Evolutionary conservation across 2,329 filamentous ascomycete species (phyloP).

Genomic region (Colletotrichum australisinense): DNA sequence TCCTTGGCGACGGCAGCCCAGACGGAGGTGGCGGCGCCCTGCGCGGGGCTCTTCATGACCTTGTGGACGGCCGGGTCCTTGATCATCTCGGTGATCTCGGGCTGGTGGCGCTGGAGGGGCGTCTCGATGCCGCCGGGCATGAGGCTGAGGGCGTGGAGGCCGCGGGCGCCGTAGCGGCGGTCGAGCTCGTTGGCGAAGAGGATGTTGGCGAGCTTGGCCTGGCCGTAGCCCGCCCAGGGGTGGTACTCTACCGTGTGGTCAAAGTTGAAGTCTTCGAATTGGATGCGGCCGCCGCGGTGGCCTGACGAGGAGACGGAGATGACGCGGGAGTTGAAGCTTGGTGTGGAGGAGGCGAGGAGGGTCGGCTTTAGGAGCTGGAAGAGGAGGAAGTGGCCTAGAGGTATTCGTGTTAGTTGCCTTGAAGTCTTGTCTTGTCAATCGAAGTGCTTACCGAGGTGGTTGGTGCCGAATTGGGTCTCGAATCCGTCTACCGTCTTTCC

Average conservation of each 20-base stretch:
- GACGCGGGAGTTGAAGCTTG: conserved; percentile 52
- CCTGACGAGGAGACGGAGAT: conserved; percentile 56
- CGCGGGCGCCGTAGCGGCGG: conserved; percentile 52
- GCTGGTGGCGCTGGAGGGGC: conserved; percentile 9
- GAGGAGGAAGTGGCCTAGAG: conserved; percentile 59
- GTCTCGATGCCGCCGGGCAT: conserved; percentile 33
- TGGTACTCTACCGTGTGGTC: conserved; percentile 45
- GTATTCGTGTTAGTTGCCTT: background rate
- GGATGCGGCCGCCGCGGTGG: conserved; percentile 49
- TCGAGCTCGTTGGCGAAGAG: conserved; percentile 64
- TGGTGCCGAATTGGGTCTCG: conserved; percentile 60
- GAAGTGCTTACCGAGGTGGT: conserved; percentile 53
- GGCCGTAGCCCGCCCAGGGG: conserved; percentile 54
- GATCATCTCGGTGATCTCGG: background rate
- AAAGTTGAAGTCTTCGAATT: conserved; percentile 42
- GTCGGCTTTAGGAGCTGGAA: conserved; percentile 32
- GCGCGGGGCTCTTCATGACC: conserved; percentile 37
- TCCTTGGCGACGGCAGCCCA: conserved; percentile 55
- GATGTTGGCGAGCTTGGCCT: conserved; percentile 63
- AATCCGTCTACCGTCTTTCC: conserved; percentile 39
- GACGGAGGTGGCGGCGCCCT: conserved; percentile 61
- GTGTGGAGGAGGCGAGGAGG: conserved; percentile 30
- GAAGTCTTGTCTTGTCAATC: too few relatives aligned
- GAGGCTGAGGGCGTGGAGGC: conserved; percentile 38
- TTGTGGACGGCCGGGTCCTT: conserved; percentile 6